These are phyloP conservation scores for Thinopyrum elongatum DNA, from an alignment of 176 grass and related monocot genomes.

Conservation along the genomic window DNA sequence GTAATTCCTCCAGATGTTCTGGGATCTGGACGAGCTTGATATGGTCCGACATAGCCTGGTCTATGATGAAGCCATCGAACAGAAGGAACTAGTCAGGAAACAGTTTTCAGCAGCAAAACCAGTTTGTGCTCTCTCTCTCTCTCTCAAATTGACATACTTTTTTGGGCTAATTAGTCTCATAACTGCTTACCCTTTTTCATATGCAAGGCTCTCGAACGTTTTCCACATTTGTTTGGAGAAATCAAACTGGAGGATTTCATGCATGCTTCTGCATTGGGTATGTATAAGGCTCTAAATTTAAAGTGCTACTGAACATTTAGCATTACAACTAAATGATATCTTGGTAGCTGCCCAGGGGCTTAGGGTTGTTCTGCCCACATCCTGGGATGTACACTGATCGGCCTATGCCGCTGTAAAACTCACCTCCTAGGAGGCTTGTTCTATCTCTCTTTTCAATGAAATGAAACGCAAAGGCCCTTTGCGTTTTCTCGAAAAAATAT, in stretches of 20 bases:
- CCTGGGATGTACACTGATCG: no score
- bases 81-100: constrained; percentile 20
- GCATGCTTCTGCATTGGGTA: constrained; percentile 72
- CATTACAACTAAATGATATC: background rate
- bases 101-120: constrained; percentile 43
- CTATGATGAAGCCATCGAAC: constrained; percentile 36
- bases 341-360: background rate
- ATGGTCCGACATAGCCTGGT: constrained; percentile 38
- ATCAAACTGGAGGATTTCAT: constrained; percentile 59
- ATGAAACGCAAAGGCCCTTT: no score
- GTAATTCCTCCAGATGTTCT: constrained; percentile 40
- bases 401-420: no score
- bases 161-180: background rate
- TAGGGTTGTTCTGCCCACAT: no score
- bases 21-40: constrained; percentile 46
- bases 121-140: constrained; percentile 26
- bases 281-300: constrained; percentile 24
- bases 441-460: no score
- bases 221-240: constrained; percentile 58
- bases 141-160: background rate
- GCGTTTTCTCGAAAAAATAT: no score
- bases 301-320: background rate
- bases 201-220: constrained; percentile 62
- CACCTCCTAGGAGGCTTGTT: no score
- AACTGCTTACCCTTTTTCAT: background rate